Conservation (phyloP, 331 rosid species). For the Spiraea crenata region DNA sequence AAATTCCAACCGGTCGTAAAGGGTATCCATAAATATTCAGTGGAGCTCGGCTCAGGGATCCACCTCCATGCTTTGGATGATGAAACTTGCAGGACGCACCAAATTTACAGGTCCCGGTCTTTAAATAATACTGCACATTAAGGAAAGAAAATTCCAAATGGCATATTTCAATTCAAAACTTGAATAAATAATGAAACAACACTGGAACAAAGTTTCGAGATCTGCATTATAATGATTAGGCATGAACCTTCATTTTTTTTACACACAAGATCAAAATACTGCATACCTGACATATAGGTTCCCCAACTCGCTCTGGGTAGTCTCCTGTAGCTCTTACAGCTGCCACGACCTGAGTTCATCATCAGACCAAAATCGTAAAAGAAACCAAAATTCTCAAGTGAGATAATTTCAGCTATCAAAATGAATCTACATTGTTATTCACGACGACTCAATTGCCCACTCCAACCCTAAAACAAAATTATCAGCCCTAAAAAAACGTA, state of each 20-base stretch:
- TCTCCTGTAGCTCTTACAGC: constrained; percentile 92
- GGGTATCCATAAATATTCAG: constrained; percentile 79
- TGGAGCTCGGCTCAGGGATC: constrained; percentile 74
- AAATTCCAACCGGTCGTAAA: constrained; percentile 57
- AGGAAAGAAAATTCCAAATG: constrained; percentile 14
- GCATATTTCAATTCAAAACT: background rate
- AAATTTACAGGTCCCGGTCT: constrained; percentile 87
- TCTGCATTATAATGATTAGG: constrained; percentile 8
- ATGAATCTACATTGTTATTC: background rate
- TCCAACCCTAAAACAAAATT: background rate
- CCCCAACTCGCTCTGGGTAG: constrained; percentile 79
- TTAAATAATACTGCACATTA: constrained; percentile 71
- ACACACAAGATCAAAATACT: background rate
- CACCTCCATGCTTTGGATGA: constrained; percentile 90
- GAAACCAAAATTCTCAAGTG: background rate
- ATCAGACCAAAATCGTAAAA: constrained; percentile 21
- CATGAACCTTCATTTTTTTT: background rate
- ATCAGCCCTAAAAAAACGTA: background rate
- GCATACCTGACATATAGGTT: constrained; percentile 81
- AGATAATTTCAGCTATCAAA: background rate
- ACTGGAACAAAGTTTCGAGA: background rate
- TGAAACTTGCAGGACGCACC: constrained; percentile 93
- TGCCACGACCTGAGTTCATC: constrained; percentile 59
- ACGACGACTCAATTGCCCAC: background rate
- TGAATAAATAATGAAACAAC: constrained; percentile 4